These are phyloP conservation scores for Magnaporthiopsis incrustans DNA, from an alignment of 2,329 filamentous ascomycete genomes.

Conservation along the genomic window DNA sequence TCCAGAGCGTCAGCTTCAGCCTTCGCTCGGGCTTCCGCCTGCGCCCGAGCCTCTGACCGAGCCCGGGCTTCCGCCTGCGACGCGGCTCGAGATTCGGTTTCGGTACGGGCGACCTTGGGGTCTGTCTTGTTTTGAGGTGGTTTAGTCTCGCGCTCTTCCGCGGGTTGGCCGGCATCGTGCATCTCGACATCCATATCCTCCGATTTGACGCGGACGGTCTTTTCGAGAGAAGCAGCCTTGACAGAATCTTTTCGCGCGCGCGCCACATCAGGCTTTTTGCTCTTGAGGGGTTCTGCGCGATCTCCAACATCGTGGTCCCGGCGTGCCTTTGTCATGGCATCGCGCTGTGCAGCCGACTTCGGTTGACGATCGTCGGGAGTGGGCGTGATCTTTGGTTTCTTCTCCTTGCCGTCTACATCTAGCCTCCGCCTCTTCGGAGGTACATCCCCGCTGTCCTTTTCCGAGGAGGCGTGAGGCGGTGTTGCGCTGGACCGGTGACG, in stretches of 20 bases:
- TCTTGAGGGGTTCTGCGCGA: slow-evolving; percentile 25
- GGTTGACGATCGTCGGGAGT: slow-evolving; percentile 38
- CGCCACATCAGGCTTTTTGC: slow-evolving; percentile 25
- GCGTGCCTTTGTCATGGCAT: slow-evolving; percentile 25
- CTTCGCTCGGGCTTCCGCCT: slow-evolving; percentile 12
- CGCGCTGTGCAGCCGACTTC: slow-evolving; percentile 34
- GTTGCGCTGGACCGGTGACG: slow-evolving; percentile 52
- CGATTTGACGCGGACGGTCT: slow-evolving; percentile 48
- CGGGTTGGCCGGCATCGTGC: slow-evolving; percentile 33
- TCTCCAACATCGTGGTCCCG: slow-evolving; percentile 31
- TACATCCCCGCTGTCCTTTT: slow-evolving; percentile 44
- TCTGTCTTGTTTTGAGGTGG: slow-evolving; percentile 12
- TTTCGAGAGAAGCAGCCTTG: slow-evolving; percentile 35
- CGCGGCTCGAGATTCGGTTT: slow-evolving; percentile 21
- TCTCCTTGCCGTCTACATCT: slow-evolving; percentile 45
- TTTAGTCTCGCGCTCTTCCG: slow-evolving; percentile 21
- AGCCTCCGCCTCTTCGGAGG: slow-evolving; percentile 50
- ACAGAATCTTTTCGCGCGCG: slow-evolving; percentile 33
- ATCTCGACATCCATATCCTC: slow-evolving; percentile 50
- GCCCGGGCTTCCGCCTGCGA: slow-evolving; percentile 15
- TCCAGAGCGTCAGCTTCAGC: slow-evolving; percentile 20
- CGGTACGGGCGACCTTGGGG: slow-evolving; percentile 15
- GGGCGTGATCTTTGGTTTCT: slow-evolving; percentile 31
- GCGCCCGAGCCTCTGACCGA: slow-evolving; percentile 11
- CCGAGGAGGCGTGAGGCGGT: slow-evolving; percentile 43